Evolutionary conservation across 202 grass and related monocot species (phyloP), one percentile per base, ranked within the genome.

Genomic region (Carex arenaria): DNA sequence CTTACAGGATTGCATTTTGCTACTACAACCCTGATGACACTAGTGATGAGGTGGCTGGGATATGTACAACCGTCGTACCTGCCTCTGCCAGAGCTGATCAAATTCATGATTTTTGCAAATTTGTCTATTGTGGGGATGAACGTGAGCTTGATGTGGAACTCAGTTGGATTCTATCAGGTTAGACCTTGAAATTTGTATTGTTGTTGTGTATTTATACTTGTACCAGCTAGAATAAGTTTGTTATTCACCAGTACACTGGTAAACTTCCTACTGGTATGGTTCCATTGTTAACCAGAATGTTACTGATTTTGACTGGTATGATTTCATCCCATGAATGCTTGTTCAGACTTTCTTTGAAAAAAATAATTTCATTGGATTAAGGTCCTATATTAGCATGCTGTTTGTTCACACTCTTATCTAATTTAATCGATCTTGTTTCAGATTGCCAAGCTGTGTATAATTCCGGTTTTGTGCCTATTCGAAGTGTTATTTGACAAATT

Each of bases 91-190:
- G 90, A 92, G 60, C 85, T 92, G 40, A 43, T 92, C 32, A 90
- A 90, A 64, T 90, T 92, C 73, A 80, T 92, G 23, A 62, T 92
- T 80, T 92, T 90, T 3, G 90, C 90, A 28, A 92, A 92, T 80
- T 78, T 92, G 56, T 92, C 87, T 31, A 90, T 92, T 78, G 90
- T 92, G 64, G 90, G 90, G 72, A 92, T 92, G 90, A 92, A 92
- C 70, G 90, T 92, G 84, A 92, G 88, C 80, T 82, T 92, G 85
- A 92, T 90, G 90, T 92, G 85, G 88, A 92, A 92, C 67, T 92
- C 85, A 85, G 90, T 90, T 40, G 90, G 90, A 57, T 92, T 92
- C 68, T 92, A 92, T 88, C 90, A 92, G 90, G 90, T 92, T 47
- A 81, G 72, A 15, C 45, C 61, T 61, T 54, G 18, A 60, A 38